Conservation (phyloP, 2,329 filamentous ascomycete genomes). For the Emmonsiellopsis sp. region DNA sequence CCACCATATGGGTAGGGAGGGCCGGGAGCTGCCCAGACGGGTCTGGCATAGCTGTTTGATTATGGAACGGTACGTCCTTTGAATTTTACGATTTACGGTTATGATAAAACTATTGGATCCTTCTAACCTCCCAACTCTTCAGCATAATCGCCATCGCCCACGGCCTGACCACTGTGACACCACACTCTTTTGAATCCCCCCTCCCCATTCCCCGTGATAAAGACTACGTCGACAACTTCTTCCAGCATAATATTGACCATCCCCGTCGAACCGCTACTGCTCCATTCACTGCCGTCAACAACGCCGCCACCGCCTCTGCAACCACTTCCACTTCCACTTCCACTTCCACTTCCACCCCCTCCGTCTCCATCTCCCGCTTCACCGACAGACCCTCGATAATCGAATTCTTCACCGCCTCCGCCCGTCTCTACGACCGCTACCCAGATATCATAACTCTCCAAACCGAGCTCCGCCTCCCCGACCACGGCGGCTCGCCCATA, state of each 20-base stretch:
- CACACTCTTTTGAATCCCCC: constrained; percentile 12
- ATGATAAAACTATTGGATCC: too few species aligned
- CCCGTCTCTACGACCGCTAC: constrained; percentile 16
- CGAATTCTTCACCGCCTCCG: constrained; percentile 16
- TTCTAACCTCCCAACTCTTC: neutral
- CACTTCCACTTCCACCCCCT: too few species aligned
- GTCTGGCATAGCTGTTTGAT: constrained; percentile 20
- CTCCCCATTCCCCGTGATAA: constrained; percentile 16
- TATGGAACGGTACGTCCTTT: constrained; percentile 12
- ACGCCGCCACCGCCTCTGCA: too few species aligned
- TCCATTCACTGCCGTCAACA: too few species aligned
- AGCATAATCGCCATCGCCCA: constrained; percentile 16
- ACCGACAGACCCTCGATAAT: constrained; percentile 16
- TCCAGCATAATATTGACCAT: too few species aligned
- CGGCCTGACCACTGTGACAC: constrained; percentile 12
- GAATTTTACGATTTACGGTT: neutral
- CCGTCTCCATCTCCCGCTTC: too few species aligned
- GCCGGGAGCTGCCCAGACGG: constrained; percentile 14
- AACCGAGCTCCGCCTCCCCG: constrained; percentile 12
- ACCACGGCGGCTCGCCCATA: constrained; percentile 11
- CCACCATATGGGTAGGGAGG: constrained; percentile 9
- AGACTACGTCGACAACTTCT: constrained; percentile 15
- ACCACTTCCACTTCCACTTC: too few species aligned
- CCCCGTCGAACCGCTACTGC: too few species aligned
- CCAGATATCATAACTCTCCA: constrained; percentile 15